Percentiles rank a stretch among this genome's conserved stretches.
phyloP scores from a whole-genome alignment of 2,329 filamentous ascomycete species.

The Fusarium incarnatum region DNA sequence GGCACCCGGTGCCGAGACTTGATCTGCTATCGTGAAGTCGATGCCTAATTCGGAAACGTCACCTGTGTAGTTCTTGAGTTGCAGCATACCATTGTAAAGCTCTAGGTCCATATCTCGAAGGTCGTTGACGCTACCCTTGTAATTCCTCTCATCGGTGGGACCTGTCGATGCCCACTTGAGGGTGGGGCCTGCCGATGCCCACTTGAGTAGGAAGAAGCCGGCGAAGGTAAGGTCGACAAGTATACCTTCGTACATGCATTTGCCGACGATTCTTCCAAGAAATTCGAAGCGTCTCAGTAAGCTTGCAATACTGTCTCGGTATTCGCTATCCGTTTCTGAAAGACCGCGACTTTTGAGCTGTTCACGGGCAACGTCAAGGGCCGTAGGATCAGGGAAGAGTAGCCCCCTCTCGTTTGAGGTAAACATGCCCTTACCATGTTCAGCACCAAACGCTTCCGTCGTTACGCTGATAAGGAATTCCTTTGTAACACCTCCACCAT shows the following conservation, averaged over 20 bases:
- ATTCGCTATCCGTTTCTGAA: slow-evolving; percentile 65
- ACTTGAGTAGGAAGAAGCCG: slow-evolving; percentile 95
- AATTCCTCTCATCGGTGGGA: slow-evolving; percentile 71
- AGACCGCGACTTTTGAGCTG: slow-evolving; percentile 64
- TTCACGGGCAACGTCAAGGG: slow-evolving; percentile 76
- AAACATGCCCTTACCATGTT: slow-evolving; percentile 70
- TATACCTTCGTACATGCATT: slow-evolving; percentile 97
- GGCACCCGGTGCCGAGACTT: slow-evolving; percentile 59
- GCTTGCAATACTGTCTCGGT: slow-evolving; percentile 67
- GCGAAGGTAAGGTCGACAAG: slow-evolving; percentile 93
- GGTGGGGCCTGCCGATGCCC: slow-evolving; percentile 77
- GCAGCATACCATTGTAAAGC: slow-evolving; percentile 85
- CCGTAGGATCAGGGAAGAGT: slow-evolving; percentile 87
- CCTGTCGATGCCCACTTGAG: slow-evolving; percentile 91
- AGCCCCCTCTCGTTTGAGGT: slow-evolving; percentile 86
- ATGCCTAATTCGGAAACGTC: slow-evolving; percentile 78
- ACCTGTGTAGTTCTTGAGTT: slow-evolving; percentile 86
- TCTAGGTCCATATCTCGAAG: slow-evolving; percentile 90
- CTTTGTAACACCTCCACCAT: slow-evolving; percentile 96
- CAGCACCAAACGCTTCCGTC: slow-evolving; percentile 79
- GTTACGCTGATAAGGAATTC: slow-evolving; percentile 94
- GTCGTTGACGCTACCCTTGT: slow-evolving; percentile 94
- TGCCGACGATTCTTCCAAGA: slow-evolving; percentile 90
- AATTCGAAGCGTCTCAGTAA: slow-evolving; percentile 87
- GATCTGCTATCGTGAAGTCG: slow-evolving; percentile 90